Base-by-base conservation (phyloP, 805 yeast genomes). In the Schizosaccharomyces cryophilus region DNA sequence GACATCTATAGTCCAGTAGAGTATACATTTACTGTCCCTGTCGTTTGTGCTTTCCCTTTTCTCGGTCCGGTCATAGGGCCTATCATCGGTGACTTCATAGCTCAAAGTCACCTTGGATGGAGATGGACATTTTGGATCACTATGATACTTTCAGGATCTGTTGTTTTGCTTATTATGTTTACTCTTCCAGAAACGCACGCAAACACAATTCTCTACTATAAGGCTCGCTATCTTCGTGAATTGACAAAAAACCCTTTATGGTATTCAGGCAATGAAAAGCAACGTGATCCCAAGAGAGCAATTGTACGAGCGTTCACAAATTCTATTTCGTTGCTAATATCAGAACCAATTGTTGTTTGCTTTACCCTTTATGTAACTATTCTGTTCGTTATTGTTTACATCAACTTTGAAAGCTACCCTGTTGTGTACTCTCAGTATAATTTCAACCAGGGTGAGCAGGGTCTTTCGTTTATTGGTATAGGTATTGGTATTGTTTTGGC, bases 151-250 rank as follows among this genome's bases (percentile, higher is more conserved):
- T 76, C 77, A 19, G 72, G 75, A 0, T 69, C 78, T 3, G 73
- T 78, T 15, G 65, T 73, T 0, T 66, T 77, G 1, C 30, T 61
- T 15, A 61, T 62, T 29, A 56, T 68, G 2, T 51, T 78, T 3
- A 67, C 77, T 26, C 78, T 85, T 55, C 95, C 95, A 17, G 95
- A 87, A 73, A 87, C 95, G n/a, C 85, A 83, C 70, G 87, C 90
- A 1, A 95, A 95, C 7, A 85, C 82, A 15, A 81, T 87, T 61
- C 73, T 86, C 64, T 82, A 81, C 68, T 77, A 69, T 61, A 80
- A 83, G 70, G 95, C 95, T 31, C 71, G 71, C 61, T 77, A 72
- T 67, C 68, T 87, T 64, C 80, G 95, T 19, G 65, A 64, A 35
- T 63, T 61, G 5, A 73, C 76, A 1, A 77, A 77, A 24, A 48